Conservation (phyloP, 306 rosid genomes). For the Lupinus albus region DNA sequence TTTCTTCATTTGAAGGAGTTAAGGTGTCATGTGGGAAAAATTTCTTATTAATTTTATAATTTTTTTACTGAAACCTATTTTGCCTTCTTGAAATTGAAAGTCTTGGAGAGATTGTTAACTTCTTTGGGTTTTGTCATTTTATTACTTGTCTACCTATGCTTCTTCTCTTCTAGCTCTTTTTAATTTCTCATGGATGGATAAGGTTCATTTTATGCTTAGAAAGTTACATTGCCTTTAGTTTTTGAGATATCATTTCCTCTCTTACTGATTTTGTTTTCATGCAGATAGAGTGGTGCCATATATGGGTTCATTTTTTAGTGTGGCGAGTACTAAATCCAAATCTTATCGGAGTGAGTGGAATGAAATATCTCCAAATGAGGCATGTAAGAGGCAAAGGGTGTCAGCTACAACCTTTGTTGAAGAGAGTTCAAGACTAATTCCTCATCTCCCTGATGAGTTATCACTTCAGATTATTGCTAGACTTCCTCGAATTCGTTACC, state of each 20-base stretch:
- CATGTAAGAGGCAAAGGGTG: constrained; percentile 75
- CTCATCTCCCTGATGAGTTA: constrained; percentile 86
- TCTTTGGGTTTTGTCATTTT: constrained; percentile 5
- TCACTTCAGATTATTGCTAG: constrained; percentile 92
- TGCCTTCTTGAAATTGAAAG: constrained; percentile 19
- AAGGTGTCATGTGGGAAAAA: not conserved
- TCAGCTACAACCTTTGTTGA: constrained; percentile 49
- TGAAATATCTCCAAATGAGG: constrained; percentile 51
- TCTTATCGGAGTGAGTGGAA: constrained; percentile 40
- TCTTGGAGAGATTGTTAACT: constrained; percentile 19
- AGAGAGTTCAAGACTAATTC: constrained; percentile 76
- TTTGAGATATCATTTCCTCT: constrained; percentile 24
- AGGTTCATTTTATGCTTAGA: constrained; percentile 31
- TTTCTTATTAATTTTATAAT: not conserved
- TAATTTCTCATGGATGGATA: constrained; percentile 19
- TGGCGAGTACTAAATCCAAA: constrained; percentile 51
- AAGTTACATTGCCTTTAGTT: not conserved
- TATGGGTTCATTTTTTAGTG: constrained; percentile 81
- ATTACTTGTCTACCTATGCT: constrained; percentile 18
- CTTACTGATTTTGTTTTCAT: constrained; percentile 33
- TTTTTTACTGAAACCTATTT: not conserved
- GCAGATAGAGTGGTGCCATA: constrained; percentile 39
- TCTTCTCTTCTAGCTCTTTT: not conserved
- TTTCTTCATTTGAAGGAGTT: constrained; percentile 19
- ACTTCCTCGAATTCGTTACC: constrained; percentile 73